These are phyloP conservation scores for Wickerhamomyces mucosus DNA, from an alignment of 805 yeast genomes.

Conservation along the genomic window DNA sequence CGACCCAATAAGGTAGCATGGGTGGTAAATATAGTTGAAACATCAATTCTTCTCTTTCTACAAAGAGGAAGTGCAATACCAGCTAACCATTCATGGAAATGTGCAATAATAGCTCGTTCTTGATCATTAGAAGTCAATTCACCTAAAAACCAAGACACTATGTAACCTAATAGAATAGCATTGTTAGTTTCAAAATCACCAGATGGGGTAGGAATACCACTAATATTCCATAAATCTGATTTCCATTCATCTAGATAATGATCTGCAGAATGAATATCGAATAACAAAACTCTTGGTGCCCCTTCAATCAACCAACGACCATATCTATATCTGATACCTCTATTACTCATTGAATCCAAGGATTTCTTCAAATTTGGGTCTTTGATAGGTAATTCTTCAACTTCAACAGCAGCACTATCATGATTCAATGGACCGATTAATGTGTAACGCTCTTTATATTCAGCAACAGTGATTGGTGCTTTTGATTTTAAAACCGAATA, in stretches of 20 bases:
- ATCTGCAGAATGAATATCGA: slow-evolving; percentile 73
- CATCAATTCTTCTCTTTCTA: slow-evolving; percentile 83
- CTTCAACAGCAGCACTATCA: slow-evolving; percentile 67
- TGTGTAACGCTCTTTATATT: slow-evolving; percentile 79
- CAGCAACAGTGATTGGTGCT: slow-evolving; percentile 94
- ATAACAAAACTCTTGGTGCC: slow-evolving; percentile 86
- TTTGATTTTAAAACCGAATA: slow-evolving; percentile 94
- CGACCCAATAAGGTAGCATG: slow-evolving; percentile 95
- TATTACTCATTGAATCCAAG: slow-evolving; percentile 65
- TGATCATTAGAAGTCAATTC: slow-evolving; percentile 81
- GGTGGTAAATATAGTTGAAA: slow-evolving; percentile 92
- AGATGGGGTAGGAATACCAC: slow-evolving; percentile 90
- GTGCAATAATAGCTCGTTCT: slow-evolving; percentile 84
- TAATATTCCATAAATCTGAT: slow-evolving; percentile 80
- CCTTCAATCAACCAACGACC: slow-evolving; percentile 98
- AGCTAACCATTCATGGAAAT: slow-evolving; percentile 97
- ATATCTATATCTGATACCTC: slow-evolving; percentile 78
- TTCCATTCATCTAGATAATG: slow-evolving; percentile 86
- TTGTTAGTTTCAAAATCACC: slow-evolving; percentile 85
- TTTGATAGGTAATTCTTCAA: slow-evolving; percentile 59
- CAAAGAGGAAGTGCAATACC: slow-evolving; percentile 93
- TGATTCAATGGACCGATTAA: slow-evolving; percentile 80
- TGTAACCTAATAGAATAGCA: slow-evolving; percentile 84
- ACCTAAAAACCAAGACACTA: slow-evolving; percentile 96
- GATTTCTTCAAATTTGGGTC: slow-evolving; percentile 50